Percentiles rank a stretch among this genome's conserved stretches.
Conservation (phyloP, 2,329 filamentous ascomycete species). For the Fusarium sp. region DNA sequence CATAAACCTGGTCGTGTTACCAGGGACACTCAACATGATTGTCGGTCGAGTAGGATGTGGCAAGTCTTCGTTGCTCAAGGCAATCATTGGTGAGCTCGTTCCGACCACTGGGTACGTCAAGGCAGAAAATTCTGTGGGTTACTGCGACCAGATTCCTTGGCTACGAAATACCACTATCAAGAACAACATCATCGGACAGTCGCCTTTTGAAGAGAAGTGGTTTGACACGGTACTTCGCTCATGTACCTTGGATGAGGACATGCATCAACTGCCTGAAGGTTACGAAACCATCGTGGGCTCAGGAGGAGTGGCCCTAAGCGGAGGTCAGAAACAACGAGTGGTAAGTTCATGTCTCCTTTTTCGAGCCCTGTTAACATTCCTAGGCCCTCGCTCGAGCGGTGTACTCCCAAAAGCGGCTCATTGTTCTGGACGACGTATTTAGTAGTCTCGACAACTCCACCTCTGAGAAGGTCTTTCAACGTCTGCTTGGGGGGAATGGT, state of each 20-base stretch:
- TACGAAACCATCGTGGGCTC: conserved; percentile 54
- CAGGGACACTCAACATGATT: conserved; percentile 49
- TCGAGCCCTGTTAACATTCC: background rate
- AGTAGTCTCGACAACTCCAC: conserved; percentile 60
- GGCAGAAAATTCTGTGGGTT: conserved; percentile 49
- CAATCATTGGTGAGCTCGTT: conserved; percentile 52
- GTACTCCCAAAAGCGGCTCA: conserved; percentile 53
- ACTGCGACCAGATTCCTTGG: conserved; percentile 60
- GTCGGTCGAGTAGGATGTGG: conserved; percentile 59
- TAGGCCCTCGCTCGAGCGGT: conserved; percentile 60
- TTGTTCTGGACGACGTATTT: conserved; percentile 61
- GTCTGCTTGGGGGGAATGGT: conserved; percentile 55
- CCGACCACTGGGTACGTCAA: conserved; percentile 44
- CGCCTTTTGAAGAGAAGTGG: conserved; percentile 44
- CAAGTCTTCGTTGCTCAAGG: conserved; percentile 55
- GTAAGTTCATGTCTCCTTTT: conserved; percentile 41
- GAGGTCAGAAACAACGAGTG: conserved; percentile 58
- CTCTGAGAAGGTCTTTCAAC: conserved; percentile 54
- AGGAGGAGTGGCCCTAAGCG: conserved; percentile 57
- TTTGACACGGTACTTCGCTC: conserved; percentile 46
- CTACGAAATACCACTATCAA: conserved; percentile 55
- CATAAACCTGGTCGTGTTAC: conserved; percentile 38
- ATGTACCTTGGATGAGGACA: conserved; percentile 52
- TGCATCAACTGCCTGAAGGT: conserved; percentile 47
- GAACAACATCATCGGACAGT: conserved; percentile 53